phyloP scores from a whole-genome alignment of 2,329 filamentous ascomycete genomes.

The Apiospora malaysiana region DNA sequence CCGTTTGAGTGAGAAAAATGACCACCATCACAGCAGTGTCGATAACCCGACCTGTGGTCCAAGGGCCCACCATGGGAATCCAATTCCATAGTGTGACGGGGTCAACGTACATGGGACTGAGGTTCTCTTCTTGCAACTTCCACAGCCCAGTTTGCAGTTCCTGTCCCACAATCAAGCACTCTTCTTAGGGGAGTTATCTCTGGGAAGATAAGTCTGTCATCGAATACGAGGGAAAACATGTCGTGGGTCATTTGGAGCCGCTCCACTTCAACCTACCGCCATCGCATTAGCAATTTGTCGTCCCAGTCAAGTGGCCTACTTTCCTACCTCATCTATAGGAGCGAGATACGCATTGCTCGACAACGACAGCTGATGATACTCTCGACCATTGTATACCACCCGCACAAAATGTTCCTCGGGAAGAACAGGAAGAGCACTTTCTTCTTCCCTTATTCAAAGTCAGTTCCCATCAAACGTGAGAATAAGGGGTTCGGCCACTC shows the following conservation, averaged over 20 bases:
- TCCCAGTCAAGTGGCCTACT: slow-evolving; percentile 1
- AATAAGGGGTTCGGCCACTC: background rate
- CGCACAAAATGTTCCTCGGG: slow-evolving; percentile 61
- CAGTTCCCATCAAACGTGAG: background rate
- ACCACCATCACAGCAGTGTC: background rate
- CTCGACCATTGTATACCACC: slow-evolving; percentile 64
- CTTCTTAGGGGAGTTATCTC: slow-evolving; percentile 61
- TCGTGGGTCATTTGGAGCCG: slow-evolving; percentile 68
- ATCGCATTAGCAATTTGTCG: slow-evolving; percentile 25
- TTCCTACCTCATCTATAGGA: slow-evolving; percentile 72
- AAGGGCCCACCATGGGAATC: no score
- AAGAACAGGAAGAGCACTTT: slow-evolving; percentile 48
- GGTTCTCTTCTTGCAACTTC: slow-evolving; percentile 4
- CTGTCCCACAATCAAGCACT: slow-evolving; percentile 76
- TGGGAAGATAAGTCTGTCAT: slow-evolving; percentile 73
- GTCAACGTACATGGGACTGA: background rate
- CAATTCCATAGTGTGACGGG: background rate
- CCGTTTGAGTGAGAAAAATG: background rate
- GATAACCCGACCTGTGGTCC: background rate
- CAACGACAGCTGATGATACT: slow-evolving; percentile 71
- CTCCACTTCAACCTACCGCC: slow-evolving; percentile 68
- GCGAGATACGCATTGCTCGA: slow-evolving; percentile 69
- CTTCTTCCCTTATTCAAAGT: slow-evolving; percentile 32
- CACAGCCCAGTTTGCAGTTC: slow-evolving; percentile 68
- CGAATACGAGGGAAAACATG: slow-evolving; percentile 68